Conservation (phyloP, 225 moss, liverwort and hornwort species). For the Pseudoscleropodium purum region DNA sequence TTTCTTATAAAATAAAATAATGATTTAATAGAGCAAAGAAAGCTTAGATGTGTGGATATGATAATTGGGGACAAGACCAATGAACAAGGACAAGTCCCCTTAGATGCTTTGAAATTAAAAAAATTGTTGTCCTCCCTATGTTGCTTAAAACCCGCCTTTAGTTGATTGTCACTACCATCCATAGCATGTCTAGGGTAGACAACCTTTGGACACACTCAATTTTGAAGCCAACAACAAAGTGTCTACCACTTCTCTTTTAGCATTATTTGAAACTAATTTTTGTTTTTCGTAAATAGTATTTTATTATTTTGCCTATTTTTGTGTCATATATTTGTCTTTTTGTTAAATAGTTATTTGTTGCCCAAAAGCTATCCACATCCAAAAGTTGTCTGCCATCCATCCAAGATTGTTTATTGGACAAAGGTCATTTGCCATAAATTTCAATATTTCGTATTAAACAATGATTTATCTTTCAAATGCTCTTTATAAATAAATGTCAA, state of each 20-base stretch:
- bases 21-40: background rate
- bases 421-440: background rate
- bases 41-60: background rate
- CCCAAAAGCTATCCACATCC: too few species aligned
- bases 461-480: background rate
- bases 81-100: too few species aligned
- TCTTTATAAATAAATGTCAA: background rate
- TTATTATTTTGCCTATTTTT: background rate
- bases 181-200: background rate
- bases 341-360: background rate
- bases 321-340: background rate
- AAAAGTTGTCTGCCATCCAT: background rate
- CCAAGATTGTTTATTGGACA: too few species aligned
- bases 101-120: too few species aligned
- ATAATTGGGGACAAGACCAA: too few species aligned
- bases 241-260: fast-evolving
- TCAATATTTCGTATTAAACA: background rate
- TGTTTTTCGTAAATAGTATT: too few species aligned
- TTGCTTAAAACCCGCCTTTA: background rate
- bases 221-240: background rate
- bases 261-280: background rate
- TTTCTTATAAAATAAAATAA: background rate
- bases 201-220: background rate
- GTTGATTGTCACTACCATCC: background rate
- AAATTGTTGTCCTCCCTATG: fast-evolving